Evolutionary conservation across 164 flowering plant genomes (phyloP), one percentile per base, ranked within the genome.

Genomic region (Buxus sempervirens): DNA sequence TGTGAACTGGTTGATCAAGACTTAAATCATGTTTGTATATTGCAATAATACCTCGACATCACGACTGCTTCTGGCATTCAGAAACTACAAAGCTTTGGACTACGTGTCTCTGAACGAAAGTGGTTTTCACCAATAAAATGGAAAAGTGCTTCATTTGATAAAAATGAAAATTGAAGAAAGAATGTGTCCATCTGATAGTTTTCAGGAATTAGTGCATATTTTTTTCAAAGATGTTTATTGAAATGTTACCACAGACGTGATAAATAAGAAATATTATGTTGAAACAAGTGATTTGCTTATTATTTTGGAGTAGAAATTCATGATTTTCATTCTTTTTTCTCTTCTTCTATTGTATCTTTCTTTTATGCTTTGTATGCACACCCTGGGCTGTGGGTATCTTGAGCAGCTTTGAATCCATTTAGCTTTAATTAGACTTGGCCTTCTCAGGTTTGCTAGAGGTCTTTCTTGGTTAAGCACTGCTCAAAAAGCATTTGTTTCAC

Each of bases 11-110:
- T n/a, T n/a, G 22, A 59, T 18, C 22, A 56, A 36, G 45, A 56
- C 27, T 49, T 23, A 53, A n/a, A 25, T 22, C 26, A 24, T 48
- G 58, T 69, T 59, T 57, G 66, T 69, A 66, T 65, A 25, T 23
- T 49, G 49, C 51, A 68, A 59, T 28, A 72, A 20, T 55, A 49
- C 28, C 64, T 58, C 49, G 32, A 57, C 58, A 24, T 62, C 25
- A 13, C 54, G 2, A 20, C n/a, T 51, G 54, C 19, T 38, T 63
- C n/a, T 12, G 38, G 51, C 41, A 32, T 27, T 41, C 21, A 9
- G 32, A 1, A 36, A 25, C 54, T 26, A 51, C 7, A n/a, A 67
- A n/a, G 54, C 26, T 58, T 18, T 57, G 9, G 41, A 25, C 21
- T 66, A 16, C 16, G 21, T 21, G 25, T 26, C 26, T 53, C 18